Percentiles rank a stretch among this genome's conserved stretches.
Evolutionary conservation across 352 stramenopile genomes (phyloP).

Genomic region (Phytophthora pistaciae): DNA sequence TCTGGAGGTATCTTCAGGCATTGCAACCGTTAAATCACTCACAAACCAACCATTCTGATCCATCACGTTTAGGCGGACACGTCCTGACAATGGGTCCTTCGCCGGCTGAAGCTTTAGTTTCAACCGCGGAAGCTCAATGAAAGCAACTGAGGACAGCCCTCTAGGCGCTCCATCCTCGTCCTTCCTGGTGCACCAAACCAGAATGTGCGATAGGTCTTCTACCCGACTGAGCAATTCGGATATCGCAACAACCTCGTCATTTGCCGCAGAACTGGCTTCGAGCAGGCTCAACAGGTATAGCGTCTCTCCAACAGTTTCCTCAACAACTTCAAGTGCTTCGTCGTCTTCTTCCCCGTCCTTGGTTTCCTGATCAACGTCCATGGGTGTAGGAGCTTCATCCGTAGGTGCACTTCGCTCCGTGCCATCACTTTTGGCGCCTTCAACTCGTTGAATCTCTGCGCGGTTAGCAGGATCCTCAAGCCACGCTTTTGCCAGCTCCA

Average conservation of each 20-base stretch:
- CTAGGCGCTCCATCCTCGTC: constrained; percentile 2
- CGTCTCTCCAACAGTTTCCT: constrained; percentile 66
- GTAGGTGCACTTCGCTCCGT: background rate
- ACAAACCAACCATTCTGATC: constrained; percentile 90
- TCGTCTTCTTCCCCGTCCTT: constrained; percentile 55
- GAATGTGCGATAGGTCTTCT: constrained; percentile 97
- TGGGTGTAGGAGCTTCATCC: constrained; percentile 31
- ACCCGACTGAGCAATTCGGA: constrained; percentile 93
- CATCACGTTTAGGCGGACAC: constrained; percentile 71
- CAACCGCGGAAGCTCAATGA: constrained; percentile 97
- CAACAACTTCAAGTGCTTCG: constrained; percentile 66
- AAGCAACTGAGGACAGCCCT: constrained; percentile 82
- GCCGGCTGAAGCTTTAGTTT: constrained; percentile 95
- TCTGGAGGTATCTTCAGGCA: constrained; percentile 42
- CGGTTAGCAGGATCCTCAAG: constrained; percentile 64
- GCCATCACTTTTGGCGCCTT: constrained; percentile 26
- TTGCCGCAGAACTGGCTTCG: constrained; percentile 66
- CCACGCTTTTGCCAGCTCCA: constrained; percentile 74
- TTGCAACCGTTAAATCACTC: constrained; percentile 65
- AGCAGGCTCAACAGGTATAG: constrained; percentile 96
- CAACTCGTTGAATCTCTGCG: constrained; percentile 72
- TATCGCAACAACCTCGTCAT: constrained; percentile 63
- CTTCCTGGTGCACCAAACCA: constrained; percentile 94
- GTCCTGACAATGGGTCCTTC: constrained; percentile 53
- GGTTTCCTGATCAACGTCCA: constrained; percentile 63